phyloP scores from a whole-genome alignment of 345 rosid genomes.

The Carallia brachiata region DNA sequence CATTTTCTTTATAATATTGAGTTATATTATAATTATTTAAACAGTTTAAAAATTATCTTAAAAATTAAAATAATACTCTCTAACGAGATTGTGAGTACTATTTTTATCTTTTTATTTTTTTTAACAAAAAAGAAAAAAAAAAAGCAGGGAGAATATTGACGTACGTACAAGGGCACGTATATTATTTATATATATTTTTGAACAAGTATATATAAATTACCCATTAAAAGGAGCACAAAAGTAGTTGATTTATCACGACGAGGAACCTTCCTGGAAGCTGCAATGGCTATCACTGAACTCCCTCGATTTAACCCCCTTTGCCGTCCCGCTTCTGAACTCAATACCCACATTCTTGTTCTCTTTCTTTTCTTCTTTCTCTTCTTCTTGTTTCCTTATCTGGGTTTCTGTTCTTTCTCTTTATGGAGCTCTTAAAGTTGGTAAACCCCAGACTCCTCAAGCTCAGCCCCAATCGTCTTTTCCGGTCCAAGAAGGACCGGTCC shows the following conservation, averaged over 20 bases:
- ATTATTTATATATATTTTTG: too few species aligned
- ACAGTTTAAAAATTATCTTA: too few species aligned
- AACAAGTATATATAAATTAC: background rate
- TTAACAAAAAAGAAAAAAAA: too few species aligned
- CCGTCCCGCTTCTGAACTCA: conserved; percentile 34
- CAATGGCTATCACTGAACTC: conserved; percentile 31
- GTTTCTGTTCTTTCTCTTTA: conserved; percentile 1
- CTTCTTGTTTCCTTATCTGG: background rate
- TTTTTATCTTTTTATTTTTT: too few species aligned
- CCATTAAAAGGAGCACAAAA: background rate
- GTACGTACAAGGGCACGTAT: background rate
- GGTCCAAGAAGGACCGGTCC: conserved; percentile 42
- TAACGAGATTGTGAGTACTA: too few species aligned
- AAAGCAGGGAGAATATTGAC: background rate
- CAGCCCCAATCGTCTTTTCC: conserved; percentile 65
- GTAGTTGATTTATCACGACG: background rate
- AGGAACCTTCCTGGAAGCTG: conserved; percentile 90
- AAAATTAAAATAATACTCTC: too few species aligned
- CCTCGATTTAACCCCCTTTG: conserved; percentile 46
- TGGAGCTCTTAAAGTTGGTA: conserved; percentile 42
- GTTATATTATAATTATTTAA: too few species aligned
- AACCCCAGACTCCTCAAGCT: conserved; percentile 32
- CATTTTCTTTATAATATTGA: too few species aligned
- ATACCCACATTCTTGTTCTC: background rate
- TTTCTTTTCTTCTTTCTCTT: background rate